Base-by-base conservation (phyloP, 768 basidiomycete species). In the Termitomyces eurrhizus region DNA sequence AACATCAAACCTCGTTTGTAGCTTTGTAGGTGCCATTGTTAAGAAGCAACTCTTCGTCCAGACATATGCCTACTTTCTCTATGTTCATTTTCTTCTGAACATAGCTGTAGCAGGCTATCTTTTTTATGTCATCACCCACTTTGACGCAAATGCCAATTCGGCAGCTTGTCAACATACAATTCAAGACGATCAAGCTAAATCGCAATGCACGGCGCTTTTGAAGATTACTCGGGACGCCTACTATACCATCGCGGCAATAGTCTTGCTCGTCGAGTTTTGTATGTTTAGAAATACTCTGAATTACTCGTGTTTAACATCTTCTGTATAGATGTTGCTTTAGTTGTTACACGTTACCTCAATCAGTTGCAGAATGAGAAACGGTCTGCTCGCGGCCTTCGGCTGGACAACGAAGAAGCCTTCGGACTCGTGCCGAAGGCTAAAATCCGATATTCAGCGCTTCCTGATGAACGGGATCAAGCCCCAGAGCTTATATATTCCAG, bases 1-100 rank as follows among this genome's bases (percentile, higher is more conserved):
- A 52, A 41, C 12, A 44, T 54, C 5, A 2, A n/a, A 29, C 11
- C 16, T 42, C 26, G 13, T 56, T 41, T 48, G 52, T 42, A 89
- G 87, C 21, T 80, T 89, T 56, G 77, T 86, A 36, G 88, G 88
- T n/a, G 80, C 79, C 0, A 75, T 87, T 57, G 81, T 83, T 44
- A 81, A 82, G 67, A 88, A 88, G 66, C 85, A 84, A 71, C 66
- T 75, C 2, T 85, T 89, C 65, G 77, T 85, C 52, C 78, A 77
- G 66, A 76, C 78, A 52, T 87, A 86, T 65, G 73, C 81, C 11
- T 81, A 82, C 68, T 80, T 82, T 69, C 72, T 85, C 67, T 83
- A 84, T 73, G 62, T 79, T 63, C 83, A 87, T 72, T 79, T 86
- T 67, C 44, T 83, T 64, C 60, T 85, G 75, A 85, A 84, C 68